Conservation (phyloP, 768 basidiomycete genomes). For the Dentipellis sp. region DNA sequence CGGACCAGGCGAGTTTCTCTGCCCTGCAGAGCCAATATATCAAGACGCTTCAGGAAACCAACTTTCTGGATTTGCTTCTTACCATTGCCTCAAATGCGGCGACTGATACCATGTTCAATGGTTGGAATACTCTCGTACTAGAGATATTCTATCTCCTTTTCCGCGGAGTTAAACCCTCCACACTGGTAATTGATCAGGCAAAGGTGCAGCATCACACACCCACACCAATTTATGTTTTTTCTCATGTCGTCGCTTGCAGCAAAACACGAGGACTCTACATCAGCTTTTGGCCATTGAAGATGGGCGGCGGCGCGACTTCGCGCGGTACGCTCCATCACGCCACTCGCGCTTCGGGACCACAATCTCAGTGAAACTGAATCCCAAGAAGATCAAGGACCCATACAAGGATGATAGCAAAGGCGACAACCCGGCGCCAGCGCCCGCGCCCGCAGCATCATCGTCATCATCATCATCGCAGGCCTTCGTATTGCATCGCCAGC, state of each 20-base stretch:
- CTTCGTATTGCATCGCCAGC: slow-evolving; percentile 80
- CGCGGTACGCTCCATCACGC: slow-evolving; percentile 54
- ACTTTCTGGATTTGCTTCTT: slow-evolving; percentile 68
- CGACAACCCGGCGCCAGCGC: slow-evolving; percentile 16
- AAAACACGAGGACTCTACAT: slow-evolving; percentile 58
- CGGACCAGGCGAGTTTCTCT: slow-evolving; percentile 74
- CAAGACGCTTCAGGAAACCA: slow-evolving; percentile 56
- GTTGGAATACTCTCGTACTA: slow-evolving; percentile 83
- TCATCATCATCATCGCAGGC: slow-evolving; percentile 30
- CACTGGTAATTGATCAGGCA: slow-evolving; percentile 48
- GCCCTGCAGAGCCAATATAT: slow-evolving; percentile 74
- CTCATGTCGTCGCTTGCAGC: slow-evolving; percentile 29
- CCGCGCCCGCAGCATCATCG: slow-evolving; percentile 11
- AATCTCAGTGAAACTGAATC: slow-evolving; percentile 66
- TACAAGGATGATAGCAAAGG: slow-evolving; percentile 16
- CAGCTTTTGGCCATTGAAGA: slow-evolving; percentile 75
- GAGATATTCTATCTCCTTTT: slow-evolving; percentile 92
- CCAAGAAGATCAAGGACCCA: slow-evolving; percentile 29
- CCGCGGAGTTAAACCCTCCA: slow-evolving; percentile 62
- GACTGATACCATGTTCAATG: slow-evolving; percentile 70
- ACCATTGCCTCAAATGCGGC: slow-evolving; percentile 77
- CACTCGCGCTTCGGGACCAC: slow-evolving; percentile 98
- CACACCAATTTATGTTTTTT: not conserved
- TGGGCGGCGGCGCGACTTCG: slow-evolving; percentile 45
- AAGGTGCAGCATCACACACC: slow-evolving; percentile 36